Conservation (phyloP, 192 early-diverging fungal genomes). For the Kappamyces sp. region DNA sequence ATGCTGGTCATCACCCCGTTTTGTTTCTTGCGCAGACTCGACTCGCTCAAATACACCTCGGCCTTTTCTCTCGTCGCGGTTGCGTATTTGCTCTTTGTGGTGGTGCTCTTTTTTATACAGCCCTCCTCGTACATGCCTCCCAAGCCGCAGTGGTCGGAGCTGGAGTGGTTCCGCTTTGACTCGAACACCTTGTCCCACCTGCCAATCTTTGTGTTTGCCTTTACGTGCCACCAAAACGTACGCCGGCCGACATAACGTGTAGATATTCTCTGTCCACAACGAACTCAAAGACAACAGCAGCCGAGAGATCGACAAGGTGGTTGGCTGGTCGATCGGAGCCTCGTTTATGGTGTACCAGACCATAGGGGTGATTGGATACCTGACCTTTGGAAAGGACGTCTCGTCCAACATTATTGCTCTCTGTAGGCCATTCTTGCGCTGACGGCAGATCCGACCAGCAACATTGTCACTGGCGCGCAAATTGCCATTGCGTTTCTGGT, state of each 20-base stretch:
- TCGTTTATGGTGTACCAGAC: constrained; percentile 73
- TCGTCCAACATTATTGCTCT: constrained; percentile 73
- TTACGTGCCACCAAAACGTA: constrained; percentile 98
- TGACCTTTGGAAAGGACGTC: constrained; percentile 69
- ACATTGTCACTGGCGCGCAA: constrained; percentile 76
- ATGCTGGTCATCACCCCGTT: constrained; percentile 70
- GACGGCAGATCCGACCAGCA: constrained; percentile 52
- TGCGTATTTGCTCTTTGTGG: constrained; percentile 78
- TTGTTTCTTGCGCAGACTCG: constrained; percentile 72
- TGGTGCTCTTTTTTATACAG: constrained; percentile 61
- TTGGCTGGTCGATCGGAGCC: constrained; percentile 67
- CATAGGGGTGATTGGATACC: constrained; percentile 86
- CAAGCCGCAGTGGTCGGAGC: constrained; percentile 22
- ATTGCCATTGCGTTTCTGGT: constrained; percentile 84
- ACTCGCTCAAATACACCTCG: constrained; percentile 87
- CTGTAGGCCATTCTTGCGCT: constrained; percentile 40
- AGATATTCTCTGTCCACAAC: constrained; percentile 94
- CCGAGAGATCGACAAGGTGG: constrained; percentile 59
- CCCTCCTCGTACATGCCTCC: constrained; percentile 30
- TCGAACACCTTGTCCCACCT: constrained; percentile 64
- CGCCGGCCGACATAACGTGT: constrained; percentile 17
- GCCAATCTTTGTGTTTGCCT: constrained; percentile 98
- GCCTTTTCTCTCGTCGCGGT: constrained; percentile 80
- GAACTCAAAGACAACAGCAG: constrained; percentile 82
- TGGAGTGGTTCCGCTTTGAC: constrained; percentile 45